phyloP scores from a whole-genome alignment of 2,329 filamentous ascomycete genomes.

The Xylariomycetidae sp. region DNA sequence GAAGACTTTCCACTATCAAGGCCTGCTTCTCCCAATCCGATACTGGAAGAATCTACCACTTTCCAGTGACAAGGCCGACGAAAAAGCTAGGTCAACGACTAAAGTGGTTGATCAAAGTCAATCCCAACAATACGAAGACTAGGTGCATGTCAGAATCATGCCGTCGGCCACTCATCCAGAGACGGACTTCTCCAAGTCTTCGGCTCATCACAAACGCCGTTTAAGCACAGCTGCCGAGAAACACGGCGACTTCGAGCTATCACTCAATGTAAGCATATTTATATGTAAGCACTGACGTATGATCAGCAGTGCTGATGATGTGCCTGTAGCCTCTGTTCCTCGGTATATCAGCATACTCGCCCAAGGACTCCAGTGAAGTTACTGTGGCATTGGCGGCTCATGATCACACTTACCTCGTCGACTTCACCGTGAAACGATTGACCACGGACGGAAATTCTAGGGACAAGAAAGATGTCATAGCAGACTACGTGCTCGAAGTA shows the following conservation, averaged over 20 bases:
- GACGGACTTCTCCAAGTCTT: conserved; percentile 14
- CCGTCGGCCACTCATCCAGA: conserved; percentile 8
- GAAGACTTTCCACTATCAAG: no score
- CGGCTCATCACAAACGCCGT: conserved; percentile 13
- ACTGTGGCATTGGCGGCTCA: conserved; percentile 66
- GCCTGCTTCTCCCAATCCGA: no score
- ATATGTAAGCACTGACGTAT: no score
- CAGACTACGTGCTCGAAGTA: conserved; percentile 54
- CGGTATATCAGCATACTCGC: conserved; percentile 55
- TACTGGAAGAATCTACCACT: no score
- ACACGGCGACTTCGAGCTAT: conserved; percentile 32
- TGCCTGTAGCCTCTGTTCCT: conserved; percentile 52
- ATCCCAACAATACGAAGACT: conserved; percentile 3
- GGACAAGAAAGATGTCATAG: conserved; percentile 44
- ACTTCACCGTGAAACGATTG: conserved; percentile 65
- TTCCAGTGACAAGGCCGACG: no score
- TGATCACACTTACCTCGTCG: conserved; percentile 69
- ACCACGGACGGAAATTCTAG: no score
- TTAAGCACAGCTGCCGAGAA: conserved; percentile 14
- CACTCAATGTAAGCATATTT: conserved; percentile 45
- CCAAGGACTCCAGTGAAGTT: conserved; percentile 46
- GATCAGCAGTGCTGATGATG: no score
- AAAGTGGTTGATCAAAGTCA: no score
- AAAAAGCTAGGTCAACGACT: no score
- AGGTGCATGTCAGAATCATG: conserved; percentile 9